phyloP scores from a whole-genome alignment of 2,329 filamentous ascomycete species.

The Botrytis tulipae region DNA sequence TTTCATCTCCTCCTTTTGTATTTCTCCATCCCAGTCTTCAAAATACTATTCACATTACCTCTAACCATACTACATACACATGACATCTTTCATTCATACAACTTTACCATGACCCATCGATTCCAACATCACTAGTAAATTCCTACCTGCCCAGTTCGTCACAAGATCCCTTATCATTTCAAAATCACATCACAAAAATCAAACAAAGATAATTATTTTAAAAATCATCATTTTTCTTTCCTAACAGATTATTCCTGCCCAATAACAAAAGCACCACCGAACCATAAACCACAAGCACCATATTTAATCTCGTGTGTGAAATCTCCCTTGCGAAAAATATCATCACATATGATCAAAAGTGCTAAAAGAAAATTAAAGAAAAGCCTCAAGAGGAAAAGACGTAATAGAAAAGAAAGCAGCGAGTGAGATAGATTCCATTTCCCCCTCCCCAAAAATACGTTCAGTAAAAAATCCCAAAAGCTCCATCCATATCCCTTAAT shows the following conservation, averaged over 20 bases:
- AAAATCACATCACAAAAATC: neutral
- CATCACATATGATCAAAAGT: constrained; percentile 14
- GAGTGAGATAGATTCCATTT: constrained; percentile 13
- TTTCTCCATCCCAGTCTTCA: neutral
- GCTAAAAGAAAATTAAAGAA: neutral
- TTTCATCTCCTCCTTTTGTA: too few species aligned
- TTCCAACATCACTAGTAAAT: neutral
- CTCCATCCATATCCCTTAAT: constrained; percentile 24
- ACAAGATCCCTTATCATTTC: neutral
- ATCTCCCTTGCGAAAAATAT: neutral
- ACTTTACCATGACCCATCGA: neutral
- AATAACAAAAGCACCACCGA: constrained; percentile 8
- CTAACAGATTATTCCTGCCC: constrained; percentile 3
- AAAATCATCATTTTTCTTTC: constrained; percentile 11
- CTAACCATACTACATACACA: neutral
- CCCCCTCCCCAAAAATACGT: constrained; percentile 1
- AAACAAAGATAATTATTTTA: neutral
- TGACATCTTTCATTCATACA: neutral
- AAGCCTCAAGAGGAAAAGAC: neutral
- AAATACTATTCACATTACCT: neutral
- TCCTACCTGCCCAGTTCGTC: neutral
- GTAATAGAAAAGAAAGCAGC: constrained; percentile 8
- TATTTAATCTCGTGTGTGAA: neutral
- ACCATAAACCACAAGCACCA: neutral
- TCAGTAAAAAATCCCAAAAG: constrained; percentile 26